Base-by-base conservation (phyloP, 805 yeast genomes). In the Sungouiella thailandica region DNA sequence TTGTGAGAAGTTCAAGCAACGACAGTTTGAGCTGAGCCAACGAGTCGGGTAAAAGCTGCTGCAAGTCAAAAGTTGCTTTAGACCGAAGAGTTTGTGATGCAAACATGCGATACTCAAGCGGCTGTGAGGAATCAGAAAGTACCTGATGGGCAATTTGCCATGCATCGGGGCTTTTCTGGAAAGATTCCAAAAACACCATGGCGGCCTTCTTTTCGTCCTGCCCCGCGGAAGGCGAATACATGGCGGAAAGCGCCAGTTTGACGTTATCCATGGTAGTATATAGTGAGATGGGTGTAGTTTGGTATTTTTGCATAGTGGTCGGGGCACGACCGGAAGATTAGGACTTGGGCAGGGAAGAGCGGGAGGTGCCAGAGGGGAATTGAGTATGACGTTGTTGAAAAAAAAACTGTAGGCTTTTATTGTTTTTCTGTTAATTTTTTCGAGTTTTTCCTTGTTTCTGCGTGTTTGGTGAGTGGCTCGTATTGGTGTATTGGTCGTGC, bases 21-120 rank as follows among this genome's bases (percentile, higher is more conserved):
- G 88, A 75, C 36, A 76, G 74, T 51, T 87, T 85, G 38, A 93
- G 69, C n/a, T 70, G 73, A 12, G 60, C 47, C 32, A 78, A 58
- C 4, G 69, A 72, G 16, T 59, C 65, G 12, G 13, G 24, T 0
- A 87, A 84, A 4, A 93, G 60, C 58, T 93, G 97, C 35, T 39
- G 42, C 44, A 90, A 65, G 58, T 93, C 97, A 56, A 85, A 89
- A 9, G 84, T 83, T 32, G 87, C 74, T 52, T 81, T 89, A 28
- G 89, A 80, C 41, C 96, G 69, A 41, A 93, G 62, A 1, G 98
- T 93, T 56, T 94, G 98, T 0, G 97, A 83, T 11, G 90, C 82
- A 63, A 94, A 93, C 49, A 93, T 67, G 49, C 78, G 79, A 32
- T 83, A 61, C 51, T 82, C 85, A 28, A 77, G 43, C 4, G 75